Evolutionary conservation across 2,329 filamentous ascomycete genomes (phyloP).

Genomic region (Colletotrichum graminicola): DNA sequence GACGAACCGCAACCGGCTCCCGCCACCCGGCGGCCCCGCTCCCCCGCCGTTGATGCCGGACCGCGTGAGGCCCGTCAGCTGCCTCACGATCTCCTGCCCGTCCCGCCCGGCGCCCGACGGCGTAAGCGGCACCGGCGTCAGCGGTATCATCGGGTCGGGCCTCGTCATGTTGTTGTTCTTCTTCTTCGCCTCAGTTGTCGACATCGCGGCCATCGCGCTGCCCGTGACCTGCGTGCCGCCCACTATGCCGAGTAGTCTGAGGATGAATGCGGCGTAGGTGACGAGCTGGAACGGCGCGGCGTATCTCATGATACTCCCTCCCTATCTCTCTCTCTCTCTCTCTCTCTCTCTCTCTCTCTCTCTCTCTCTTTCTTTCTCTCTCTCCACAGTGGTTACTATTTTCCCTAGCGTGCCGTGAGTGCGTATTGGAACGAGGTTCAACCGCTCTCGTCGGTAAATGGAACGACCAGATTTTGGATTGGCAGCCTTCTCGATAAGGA

Average conservation of each 20-base stretch:
- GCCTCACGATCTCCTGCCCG: conserved; percentile 52
- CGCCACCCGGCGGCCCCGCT: neutral
- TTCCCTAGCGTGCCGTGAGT: neutral
- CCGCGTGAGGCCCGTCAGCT: conserved; percentile 53
- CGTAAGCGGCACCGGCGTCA: conserved; percentile 53
- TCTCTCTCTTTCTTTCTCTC: neutral
- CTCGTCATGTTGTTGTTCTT: conserved; percentile 50
- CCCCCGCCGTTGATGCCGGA: conserved; percentile 40
- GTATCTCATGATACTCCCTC: neutral
- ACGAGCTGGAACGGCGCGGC: neutral
- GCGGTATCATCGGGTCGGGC: conserved; percentile 46
- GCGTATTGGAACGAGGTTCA: no score
- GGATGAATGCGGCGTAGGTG: neutral
- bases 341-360: neutral
- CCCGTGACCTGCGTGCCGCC: no score
- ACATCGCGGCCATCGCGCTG: neutral
- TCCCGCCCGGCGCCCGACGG: conserved; percentile 51
- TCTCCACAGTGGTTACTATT: neutral
- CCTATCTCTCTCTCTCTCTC: no score
- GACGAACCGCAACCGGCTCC: conserved; percentile 57
- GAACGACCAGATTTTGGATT: neutral
- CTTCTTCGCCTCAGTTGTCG: conserved; percentile 23
- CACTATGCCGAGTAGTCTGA: neutral
- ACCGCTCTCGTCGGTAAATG: neutral
- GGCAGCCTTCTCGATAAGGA: neutral